These are phyloP conservation scores for Edaphochlamys debaryana DNA, from an alignment of 139 green algal species.

Conservation along the genomic window DNA sequence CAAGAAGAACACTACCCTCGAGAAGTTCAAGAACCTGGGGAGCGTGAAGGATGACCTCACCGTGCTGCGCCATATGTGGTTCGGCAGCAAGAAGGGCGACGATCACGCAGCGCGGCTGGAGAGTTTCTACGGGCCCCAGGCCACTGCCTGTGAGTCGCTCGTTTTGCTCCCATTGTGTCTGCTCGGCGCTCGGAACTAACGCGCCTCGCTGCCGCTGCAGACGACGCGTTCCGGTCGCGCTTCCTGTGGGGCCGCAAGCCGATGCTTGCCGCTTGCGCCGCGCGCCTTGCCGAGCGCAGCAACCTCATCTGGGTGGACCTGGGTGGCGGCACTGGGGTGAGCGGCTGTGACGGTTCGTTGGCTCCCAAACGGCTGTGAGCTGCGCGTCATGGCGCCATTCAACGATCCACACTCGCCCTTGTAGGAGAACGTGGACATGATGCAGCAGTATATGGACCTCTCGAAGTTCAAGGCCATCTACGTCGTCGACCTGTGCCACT, in stretches of 20 bases:
- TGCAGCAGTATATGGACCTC: constrained; percentile 92
- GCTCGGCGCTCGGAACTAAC: too few relatives aligned
- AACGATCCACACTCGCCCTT: not conserved
- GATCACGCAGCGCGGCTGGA: constrained; percentile 87
- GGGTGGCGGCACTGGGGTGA: constrained; percentile 91
- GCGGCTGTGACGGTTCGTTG: too few relatives aligned
- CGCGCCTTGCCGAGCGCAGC: constrained; percentile 70
- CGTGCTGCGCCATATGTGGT: constrained; percentile 89
- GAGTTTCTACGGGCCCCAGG: constrained; percentile 87
- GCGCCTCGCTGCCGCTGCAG: constrained; percentile 59
- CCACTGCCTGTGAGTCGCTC: constrained; percentile 70
- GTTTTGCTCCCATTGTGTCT: too few relatives aligned
- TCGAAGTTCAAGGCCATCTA: constrained; percentile 94
- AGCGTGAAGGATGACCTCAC: constrained; percentile 78
- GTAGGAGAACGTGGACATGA: constrained; percentile 96
- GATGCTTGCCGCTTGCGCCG: constrained; percentile 91
- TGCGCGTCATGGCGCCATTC: not conserved
- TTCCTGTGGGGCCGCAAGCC: constrained; percentile 95
- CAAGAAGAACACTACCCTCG: constrained; percentile 27
- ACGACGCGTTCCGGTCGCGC: constrained; percentile 92
- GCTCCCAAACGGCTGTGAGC: not conserved
- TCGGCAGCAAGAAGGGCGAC: constrained; percentile 70
- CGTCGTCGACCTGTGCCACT: constrained; percentile 94
- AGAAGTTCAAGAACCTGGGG: constrained; percentile 53
- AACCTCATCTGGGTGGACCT: constrained; percentile 95